Evolutionary conservation across 306 rosid genomes (phyloP), one percentile per base, ranked within the genome.

Genomic region (Medicago lupulina): DNA sequence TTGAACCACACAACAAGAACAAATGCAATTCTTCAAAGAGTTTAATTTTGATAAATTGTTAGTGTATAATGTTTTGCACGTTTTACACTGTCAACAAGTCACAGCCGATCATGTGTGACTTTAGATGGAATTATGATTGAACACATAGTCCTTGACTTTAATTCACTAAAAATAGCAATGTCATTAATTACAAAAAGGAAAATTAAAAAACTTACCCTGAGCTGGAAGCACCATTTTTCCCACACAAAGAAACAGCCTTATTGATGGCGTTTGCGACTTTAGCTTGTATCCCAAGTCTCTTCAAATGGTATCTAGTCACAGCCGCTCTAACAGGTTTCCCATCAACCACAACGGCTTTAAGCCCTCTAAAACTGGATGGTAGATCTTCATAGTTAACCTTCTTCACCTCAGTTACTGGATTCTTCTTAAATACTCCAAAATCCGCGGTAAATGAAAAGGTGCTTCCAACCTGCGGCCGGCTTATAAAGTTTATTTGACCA

Each of bases 281-380:
- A 46, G 88, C 97, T 49, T 79, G 47, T 61, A 96, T 90, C 19
- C 99, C 99, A 19, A 96, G 94, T 85, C 99, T 90, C 88, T 87
- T 92, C 79, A 96, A 78, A 88, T 96, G 98, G 86, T 92, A 96
- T 68, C 79, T 82, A 6, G 98, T 92, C 68, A 96, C 96, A 50
- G 99, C 89, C 78, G 99, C 98, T 89, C 99, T 90, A 74, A 96
- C 98, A 64, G 91, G 97, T 70, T 90, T 96, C 40, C 76, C 91
- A 81, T 96, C 99, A 69, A 96, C 93, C 68, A 96, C 87, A 74
- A 90, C 66, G 47, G 97, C 97, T 82, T 85, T 90, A 81, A 90
- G 79, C 46, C 98, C 99, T 82, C 86, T 87, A 81, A 90, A 90
- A 80, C 82, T 74, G 40, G 94, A 86, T 74, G 98, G 96, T 50